Evolutionary conservation across 306 rosid genomes (phyloP).

Genomic region (Cyamopsis tetragonoloba): DNA sequence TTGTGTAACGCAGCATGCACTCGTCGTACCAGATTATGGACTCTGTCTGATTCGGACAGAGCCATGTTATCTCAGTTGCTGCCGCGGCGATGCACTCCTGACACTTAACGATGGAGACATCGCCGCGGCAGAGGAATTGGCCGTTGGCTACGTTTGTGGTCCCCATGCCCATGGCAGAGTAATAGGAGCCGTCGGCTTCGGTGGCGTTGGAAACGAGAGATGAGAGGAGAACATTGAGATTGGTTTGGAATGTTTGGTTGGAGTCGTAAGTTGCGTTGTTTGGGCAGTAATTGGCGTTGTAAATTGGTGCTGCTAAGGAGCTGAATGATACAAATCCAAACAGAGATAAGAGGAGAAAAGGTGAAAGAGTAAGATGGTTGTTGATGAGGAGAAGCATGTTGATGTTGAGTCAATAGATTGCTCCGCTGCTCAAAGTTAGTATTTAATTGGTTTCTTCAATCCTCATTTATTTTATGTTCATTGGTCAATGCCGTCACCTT

Average conservation of each 20-base stretch:
- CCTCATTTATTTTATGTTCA: no score
- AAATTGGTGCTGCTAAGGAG: not conserved
- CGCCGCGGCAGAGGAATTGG: slow-evolving; percentile 54
- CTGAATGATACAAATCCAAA: not conserved
- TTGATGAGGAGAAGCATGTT: not conserved
- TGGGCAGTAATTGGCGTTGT: slow-evolving; percentile 3
- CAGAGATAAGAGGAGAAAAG: not conserved
- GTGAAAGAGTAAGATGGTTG: not conserved
- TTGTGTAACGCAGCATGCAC: slow-evolving; percentile 46
- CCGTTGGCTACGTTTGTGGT: slow-evolving; percentile 27
- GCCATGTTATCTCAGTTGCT: not conserved
- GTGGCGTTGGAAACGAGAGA: slow-evolving; percentile 39
- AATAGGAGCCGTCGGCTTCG: slow-evolving; percentile 6
- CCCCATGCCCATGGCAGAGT: slow-evolving; percentile 6
- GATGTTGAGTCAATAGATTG: not conserved
- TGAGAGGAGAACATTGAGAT: slow-evolving; percentile 39
- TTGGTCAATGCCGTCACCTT: no score
- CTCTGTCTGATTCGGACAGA: slow-evolving; percentile 37
- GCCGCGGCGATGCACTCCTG: slow-evolving; percentile 37
- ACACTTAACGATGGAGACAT: slow-evolving; percentile 24
- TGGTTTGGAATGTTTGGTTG: slow-evolving; percentile 31
- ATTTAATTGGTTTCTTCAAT: no score
- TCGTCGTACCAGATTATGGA: slow-evolving; percentile 44
- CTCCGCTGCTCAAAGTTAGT: no score
- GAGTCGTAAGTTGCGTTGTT: slow-evolving; percentile 19